Base-by-base conservation (phyloP, 208 protist species). In the Acanthamoeba rhysodes region DNA sequence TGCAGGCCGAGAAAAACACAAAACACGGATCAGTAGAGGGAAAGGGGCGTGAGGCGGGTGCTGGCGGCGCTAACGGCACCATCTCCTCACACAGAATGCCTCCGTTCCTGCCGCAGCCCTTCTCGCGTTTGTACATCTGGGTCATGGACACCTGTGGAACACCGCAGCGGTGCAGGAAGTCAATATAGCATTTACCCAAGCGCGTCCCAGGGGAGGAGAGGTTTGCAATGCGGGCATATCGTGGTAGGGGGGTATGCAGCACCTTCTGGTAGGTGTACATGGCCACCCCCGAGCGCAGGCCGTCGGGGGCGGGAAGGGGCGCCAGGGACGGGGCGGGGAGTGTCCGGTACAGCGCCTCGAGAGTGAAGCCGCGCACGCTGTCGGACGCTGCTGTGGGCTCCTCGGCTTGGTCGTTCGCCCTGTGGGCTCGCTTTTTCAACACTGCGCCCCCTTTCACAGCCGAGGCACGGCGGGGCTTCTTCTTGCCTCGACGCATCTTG, bases 51-150 rank as follows among this genome's bases (percentile, higher is more conserved):
- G 53, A 18, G 53, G 53, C 0, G 16, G 16, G 4, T 16, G 53
- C 18, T n/a, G 16, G 18, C 18, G 8, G 14, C 8, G 62, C 3
- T 8, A 9, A 68, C 16, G 18, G 34, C 34, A 84, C 91, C 94
- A 96, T 95, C n/a, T 90, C 74, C 41, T 96, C 94, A 18, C 95
- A 96, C 50, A 96, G 57, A 27, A 96, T 96, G 41, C 95, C 95
- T 4, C 91, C 91, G 27, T 53, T 78, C 50, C 53, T 85, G 32
- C 70, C 72, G 50, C 20, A 34, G 45, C 91, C 72, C 18, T 48
- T 48, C 45, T 94, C 91, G 85, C 53, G 45, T 3, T 84, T 8
- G 48, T 64, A 32, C 91, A 94, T 94, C 34, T 85, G 64, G 5
- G 37, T 84, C 72, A 94, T 84, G 8, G 91, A 94, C 14, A 32